Evolutionary conservation across 352 stramenopile species (phyloP).

Genomic region (Globisporangium camurandrum): DNA sequence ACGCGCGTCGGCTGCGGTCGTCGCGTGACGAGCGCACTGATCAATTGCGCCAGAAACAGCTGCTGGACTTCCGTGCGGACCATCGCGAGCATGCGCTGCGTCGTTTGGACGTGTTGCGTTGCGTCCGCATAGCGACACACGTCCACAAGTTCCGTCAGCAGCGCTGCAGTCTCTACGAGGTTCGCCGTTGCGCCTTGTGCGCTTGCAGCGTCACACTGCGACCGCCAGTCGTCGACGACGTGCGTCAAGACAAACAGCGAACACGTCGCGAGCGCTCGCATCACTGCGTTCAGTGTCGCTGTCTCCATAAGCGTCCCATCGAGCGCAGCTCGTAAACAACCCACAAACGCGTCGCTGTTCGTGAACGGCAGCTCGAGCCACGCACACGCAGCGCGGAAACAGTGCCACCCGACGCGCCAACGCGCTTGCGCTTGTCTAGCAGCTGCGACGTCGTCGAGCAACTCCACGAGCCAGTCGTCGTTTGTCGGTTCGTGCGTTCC

Average conservation of each 20-base stretch:
- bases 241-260: slow-evolving; percentile 16
- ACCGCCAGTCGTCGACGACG: slow-evolving; percentile 45
- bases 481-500: background rate
- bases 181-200: background rate
- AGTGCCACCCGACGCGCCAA: slow-evolving; percentile 62
- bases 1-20: slow-evolving; percentile 1
- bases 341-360: slow-evolving; percentile 20
- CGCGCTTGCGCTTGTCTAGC: slow-evolving; percentile 18
- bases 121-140: slow-evolving; percentile 40
- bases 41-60: slow-evolving; percentile 29
- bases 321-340: slow-evolving; percentile 43
- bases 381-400: slow-evolving; percentile 45
- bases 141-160: slow-evolving; percentile 30
- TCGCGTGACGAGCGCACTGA: slow-evolving; percentile 37
- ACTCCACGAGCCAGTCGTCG: slow-evolving; percentile 18
- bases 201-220: slow-evolving; percentile 3
- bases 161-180: background rate
- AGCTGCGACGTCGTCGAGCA: slow-evolving; percentile 26
- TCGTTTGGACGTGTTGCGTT: slow-evolving; percentile 10
- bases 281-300: slow-evolving; percentile 21
- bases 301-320: slow-evolving; percentile 43
- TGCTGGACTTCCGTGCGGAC: slow-evolving; percentile 43
- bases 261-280: slow-evolving; percentile 21
- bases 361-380: slow-evolving; percentile 47
- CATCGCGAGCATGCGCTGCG: slow-evolving; percentile 26